Base-by-base conservation (phyloP, 208 protist species). In the Angomonas deanei region DNA sequence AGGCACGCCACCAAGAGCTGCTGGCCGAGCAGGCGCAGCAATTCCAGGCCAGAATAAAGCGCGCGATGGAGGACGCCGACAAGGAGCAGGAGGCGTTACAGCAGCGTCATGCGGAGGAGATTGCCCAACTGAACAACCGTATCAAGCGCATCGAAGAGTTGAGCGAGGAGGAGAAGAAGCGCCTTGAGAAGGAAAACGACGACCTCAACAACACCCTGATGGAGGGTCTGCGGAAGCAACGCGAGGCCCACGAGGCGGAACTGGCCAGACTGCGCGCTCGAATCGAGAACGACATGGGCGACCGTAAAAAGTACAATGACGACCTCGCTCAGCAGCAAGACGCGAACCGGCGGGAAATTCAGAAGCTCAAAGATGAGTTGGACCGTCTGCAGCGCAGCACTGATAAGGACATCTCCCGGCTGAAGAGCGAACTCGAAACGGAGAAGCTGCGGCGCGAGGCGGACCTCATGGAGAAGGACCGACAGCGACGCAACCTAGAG, bases 401-500 rank as follows among this genome's bases (percentile, higher is more conserved):
- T 32, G 80, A 86, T 0, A 61, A 52, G 8, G 78, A 93, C 6
- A 55, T 78, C 8, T 30, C 54, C 6, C 73, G 73, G 1, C 66
- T 87, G 27, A 72, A 77, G 49, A 71, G 70, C 19, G 64, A 78
- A 60, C 54, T 83, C 10, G 71, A 80, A 55, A 80, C 72, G 38
- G 76, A 87, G 58, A 47, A 68, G 2, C 48, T 74, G 48, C 69
- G 68, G 1, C 76, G 69, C 1, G 68, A 72, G 55, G 70, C 72
- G 24, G 82, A 82, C 27, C 42, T 88, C 17, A 74, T 82, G 57
- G 76, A 91, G 61, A 86, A 88, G 56, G 81, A 90, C 50, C 76
- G 78, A 11, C 78, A 86, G 61, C 59, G 71, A n/a, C 75, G 81
- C 26, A 48, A 64, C 3, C 31, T 85, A 11, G 77, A 82, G 34